These are phyloP conservation scores for Penicillium olsonii DNA, from an alignment of 2,329 filamentous ascomycete species.

Conservation along the genomic window DNA sequence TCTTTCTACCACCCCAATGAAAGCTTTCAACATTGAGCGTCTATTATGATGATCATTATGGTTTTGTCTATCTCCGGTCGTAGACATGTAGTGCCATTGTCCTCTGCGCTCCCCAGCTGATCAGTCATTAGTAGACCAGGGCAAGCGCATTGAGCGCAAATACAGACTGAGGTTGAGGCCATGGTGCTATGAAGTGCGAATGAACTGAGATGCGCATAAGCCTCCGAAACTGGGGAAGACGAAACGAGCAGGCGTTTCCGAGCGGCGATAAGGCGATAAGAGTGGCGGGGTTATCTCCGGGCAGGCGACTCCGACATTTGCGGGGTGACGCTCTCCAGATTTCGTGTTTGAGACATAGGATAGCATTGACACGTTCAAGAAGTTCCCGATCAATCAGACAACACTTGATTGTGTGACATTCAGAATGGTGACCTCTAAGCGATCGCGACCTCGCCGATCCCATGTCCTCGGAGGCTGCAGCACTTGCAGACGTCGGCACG, in stretches of 20 bases:
- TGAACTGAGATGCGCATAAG: not conserved
- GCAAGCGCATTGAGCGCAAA: too few relatives aligned
- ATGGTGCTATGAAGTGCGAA: too few relatives aligned
- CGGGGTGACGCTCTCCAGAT: conserved; percentile 7
- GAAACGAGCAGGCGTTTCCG: not conserved
- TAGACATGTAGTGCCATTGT: too few relatives aligned
- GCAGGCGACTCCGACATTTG: conserved; percentile 17
- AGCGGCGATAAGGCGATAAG: conserved; percentile 7
- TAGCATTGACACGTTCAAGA: conserved; percentile 1
- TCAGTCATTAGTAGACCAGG: too few relatives aligned
- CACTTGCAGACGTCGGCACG: conserved; percentile 37
- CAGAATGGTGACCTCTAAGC: conserved; percentile 16
- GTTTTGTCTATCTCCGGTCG: too few relatives aligned
- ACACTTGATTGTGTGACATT: not conserved
- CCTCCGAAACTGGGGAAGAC: conserved; percentile 3
- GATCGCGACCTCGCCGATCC: conserved; percentile 24
- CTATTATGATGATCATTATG: too few relatives aligned
- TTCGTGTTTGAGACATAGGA: not conserved
- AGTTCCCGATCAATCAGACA: not conserved
- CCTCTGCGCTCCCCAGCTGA: too few relatives aligned
- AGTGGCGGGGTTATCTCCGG: not conserved
- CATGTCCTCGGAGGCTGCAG: conserved; percentile 37
- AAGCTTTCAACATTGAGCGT: too few relatives aligned
- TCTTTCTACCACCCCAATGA: too few relatives aligned
- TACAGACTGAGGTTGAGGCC: too few relatives aligned